A percentile compares a stretch with the other conserved stretches of the same genome.
These are phyloP conservation scores for Suhomyces coccinellae DNA, from an alignment of 1,139 yeast genomes.

Conservation along the genomic window DNA sequence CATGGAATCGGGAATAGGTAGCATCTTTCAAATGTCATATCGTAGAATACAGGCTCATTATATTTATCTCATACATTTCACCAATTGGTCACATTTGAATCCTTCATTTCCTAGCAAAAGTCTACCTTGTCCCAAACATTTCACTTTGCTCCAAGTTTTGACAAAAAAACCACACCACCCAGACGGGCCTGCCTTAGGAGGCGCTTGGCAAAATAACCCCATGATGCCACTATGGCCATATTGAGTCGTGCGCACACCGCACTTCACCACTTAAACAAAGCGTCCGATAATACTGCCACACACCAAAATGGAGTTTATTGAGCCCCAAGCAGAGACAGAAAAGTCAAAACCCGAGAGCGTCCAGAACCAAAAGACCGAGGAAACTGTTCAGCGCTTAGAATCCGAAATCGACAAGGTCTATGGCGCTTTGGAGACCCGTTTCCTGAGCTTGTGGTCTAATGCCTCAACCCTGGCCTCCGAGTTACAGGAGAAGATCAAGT, in stretches of 20 bases:
- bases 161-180: no score
- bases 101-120: no score
- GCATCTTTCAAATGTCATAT: no score
- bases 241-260: constrained; percentile 2
- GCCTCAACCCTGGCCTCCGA: constrained; percentile 36
- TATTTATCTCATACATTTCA: no score
- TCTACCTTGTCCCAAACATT: no score
- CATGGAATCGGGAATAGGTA: no score
- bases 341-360: constrained; percentile 11
- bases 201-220: no score
- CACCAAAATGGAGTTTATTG: constrained; percentile 33
- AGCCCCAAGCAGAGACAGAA: constrained; percentile 29
- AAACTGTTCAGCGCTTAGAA: constrained; percentile 51
- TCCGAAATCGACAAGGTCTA: constrained; percentile 55
- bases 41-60: no score
- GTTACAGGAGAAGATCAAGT: constrained; percentile 36
- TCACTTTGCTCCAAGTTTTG: no score
- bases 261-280: neutral
- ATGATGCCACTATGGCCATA: neutral
- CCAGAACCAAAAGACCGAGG: constrained; percentile 33
- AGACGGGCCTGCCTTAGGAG: no score
- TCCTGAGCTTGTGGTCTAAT: constrained; percentile 39
- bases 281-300: neutral
- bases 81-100: no score
- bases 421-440: constrained; percentile 42